Percentiles rank a stretch among this genome's conserved stretches.
phyloP scores from a whole-genome alignment of 1,284 basidiomycete species.

The Hypsizygus ulmarius region DNA sequence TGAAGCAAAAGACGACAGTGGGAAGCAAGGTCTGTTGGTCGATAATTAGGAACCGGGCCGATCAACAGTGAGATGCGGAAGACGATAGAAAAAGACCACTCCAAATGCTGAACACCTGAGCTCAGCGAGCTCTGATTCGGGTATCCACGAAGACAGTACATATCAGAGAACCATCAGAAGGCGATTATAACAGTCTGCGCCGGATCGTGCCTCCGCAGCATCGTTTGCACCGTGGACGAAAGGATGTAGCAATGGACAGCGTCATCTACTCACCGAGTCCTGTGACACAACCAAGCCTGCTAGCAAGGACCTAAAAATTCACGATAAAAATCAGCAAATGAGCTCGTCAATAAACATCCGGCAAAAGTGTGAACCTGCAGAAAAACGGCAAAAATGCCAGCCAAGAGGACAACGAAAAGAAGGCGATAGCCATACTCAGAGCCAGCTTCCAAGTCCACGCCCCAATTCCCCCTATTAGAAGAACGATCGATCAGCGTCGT shows the following conservation, averaged over 20 bases:
- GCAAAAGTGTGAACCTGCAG: conserved; percentile 54
- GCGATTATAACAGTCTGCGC: neutral
- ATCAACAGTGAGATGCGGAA: too few species aligned
- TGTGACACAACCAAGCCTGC: conserved; percentile 66
- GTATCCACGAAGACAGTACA: too few species aligned
- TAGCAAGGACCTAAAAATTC: conserved; percentile 50
- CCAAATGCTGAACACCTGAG: too few species aligned
- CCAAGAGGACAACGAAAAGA: conserved; percentile 81
- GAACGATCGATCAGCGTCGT: conserved; percentile 1
- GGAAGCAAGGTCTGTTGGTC: conserved; percentile 56
- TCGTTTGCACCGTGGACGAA: neutral
- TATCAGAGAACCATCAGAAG: too few species aligned
- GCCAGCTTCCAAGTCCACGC: conserved; percentile 73
- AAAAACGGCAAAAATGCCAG: conserved; percentile 81
- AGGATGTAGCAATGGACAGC: neutral
- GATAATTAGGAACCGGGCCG: too few species aligned
- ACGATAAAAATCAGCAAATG: neutral
- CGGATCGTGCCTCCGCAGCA: too few species aligned
- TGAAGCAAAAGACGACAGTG: conserved; percentile 74
- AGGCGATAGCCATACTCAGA: conserved; percentile 81
- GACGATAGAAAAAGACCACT: too few species aligned
- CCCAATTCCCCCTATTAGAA: conserved; percentile 64
- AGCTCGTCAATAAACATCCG: neutral
- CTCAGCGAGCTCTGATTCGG: too few species aligned
- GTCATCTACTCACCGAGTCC: conserved; percentile 50